Base-by-base conservation (phyloP, 2,329 filamentous ascomycete species). In the Aureobasidium sp. region DNA sequence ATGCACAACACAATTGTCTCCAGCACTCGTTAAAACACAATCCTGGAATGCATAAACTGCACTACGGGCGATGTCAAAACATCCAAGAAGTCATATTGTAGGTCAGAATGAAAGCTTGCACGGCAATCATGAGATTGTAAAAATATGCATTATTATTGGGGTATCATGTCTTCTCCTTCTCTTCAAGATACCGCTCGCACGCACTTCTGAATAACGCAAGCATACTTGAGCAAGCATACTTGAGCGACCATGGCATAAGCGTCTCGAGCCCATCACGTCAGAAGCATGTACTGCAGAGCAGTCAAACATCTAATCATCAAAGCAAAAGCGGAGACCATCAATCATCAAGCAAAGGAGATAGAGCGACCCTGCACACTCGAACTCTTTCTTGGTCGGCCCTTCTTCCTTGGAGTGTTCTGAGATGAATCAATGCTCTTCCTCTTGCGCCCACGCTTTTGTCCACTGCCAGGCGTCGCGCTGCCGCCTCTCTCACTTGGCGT, bases 401-500 rank as follows among this genome's bases (percentile, higher is more conserved):
- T 53, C 22, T 61, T 54, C 14, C 60, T 53, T 8, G 49, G 49
- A 12, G 49, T 56, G 17, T 50, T 61, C 40, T 56, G 50, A 15
- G 39, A 39, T n/a, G 50, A 56, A 17, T 63, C 61, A 7, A 61
- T 52, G 52, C 61, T 63, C 48, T 56, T 62, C 40, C 61, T 60
- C 56, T 63, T 62, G 31, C 58, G 57, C 1, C 60, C 57, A 50
- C 62, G 54, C 63, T 62, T 65, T 22, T 60, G 57, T 52, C 47
- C 57, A 44, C 57, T 60, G 11, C 57, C 47, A 14, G 57, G 57
- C 0, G 57, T 52, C 5, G 37, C 47, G 29, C 45, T 52, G 2
- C 52, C 57, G n/a, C 66, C 59, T 62, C 70, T 70, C 50, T 73
- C 72, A 59, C 70, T 73, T 35, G 76, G 76, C 2, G 76, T 78